Evolutionary conservation across 2,329 filamentous ascomycete species (phyloP).

Genomic region (Graphium sp.): DNA sequence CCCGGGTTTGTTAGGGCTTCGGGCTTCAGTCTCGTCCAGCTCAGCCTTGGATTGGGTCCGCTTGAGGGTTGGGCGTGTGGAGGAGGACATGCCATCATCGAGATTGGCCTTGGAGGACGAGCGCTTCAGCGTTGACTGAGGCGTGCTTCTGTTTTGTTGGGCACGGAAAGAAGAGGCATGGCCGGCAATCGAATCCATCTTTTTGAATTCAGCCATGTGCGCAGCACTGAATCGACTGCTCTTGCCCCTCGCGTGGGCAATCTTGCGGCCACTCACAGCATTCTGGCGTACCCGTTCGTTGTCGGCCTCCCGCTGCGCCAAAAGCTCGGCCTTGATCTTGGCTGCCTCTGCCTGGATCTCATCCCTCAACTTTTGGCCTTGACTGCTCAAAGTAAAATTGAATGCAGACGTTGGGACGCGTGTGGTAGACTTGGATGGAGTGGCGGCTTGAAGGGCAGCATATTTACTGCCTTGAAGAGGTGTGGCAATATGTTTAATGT

Average conservation of each 20-base stretch:
- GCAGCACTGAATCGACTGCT: constrained; percentile 65
- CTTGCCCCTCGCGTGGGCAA: constrained; percentile 67
- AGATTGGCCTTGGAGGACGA: constrained; percentile 15
- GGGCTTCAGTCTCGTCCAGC: constrained; percentile 13
- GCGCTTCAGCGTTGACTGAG: constrained; percentile 18
- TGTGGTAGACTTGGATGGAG: constrained; percentile 42
- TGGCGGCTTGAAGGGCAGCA: constrained; percentile 26
- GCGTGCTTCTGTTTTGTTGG: constrained; percentile 33
- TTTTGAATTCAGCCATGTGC: constrained; percentile 81
- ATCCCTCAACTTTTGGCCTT: constrained; percentile 38
- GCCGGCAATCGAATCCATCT: constrained; percentile 90
- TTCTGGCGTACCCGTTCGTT: constrained; percentile 23
- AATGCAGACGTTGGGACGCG: constrained; percentile 41
- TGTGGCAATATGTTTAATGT: constrained; percentile 29
- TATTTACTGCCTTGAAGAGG: constrained; percentile 23
- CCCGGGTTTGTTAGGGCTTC: constrained; percentile 12
- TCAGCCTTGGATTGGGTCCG: constrained; percentile 26
- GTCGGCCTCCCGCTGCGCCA: constrained; percentile 42
- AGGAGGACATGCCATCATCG: constrained; percentile 9
- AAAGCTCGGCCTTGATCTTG: constrained; percentile 52
- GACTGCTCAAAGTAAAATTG: constrained; percentile 50
- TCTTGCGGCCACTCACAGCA: constrained; percentile 37
- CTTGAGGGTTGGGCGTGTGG: constrained; percentile 13
- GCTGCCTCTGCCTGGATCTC: constrained; percentile 57
- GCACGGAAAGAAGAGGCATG: constrained; percentile 67